Evolutionary conservation across 495 filamentous ascomycete genomes (phyloP), one percentile per base, ranked within the genome.

Genomic region (Penicillium coffeae): DNA sequence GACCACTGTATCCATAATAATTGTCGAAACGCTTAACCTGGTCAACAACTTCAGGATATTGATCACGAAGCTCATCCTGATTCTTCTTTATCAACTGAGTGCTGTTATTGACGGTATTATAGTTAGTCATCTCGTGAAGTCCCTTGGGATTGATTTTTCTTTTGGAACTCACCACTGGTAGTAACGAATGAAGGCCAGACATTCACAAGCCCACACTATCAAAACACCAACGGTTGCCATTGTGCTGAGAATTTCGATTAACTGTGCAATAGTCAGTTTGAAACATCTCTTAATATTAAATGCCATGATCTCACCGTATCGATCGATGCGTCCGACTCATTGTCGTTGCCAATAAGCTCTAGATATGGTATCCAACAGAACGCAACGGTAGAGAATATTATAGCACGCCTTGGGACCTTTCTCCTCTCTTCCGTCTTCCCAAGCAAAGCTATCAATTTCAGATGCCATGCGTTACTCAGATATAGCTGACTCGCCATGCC

Each of bases 361-460:
- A 76, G 39, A 42, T 70, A 76, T 12, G 72, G 72, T 7, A 76
- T 56, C 75, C 75, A 78, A 37, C 56, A 56, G 42, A 75, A 75
- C 3, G 59, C 49, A 12, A 69, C 14, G 0, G 62, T 57, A 8
- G 72, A 69, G n/a, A 72, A 49, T 2, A 56, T 6, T 21, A 77
- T 56, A 3, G 72, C 66, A 21, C 63, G 57, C 34, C 66, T 48
- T 10, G 73, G 73, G 8, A 70, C 63, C 6, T 58, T 45, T 13
- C 56, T 51, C n/a, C 45, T 46, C 40, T 70, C 57, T 0, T n/a
- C n/a, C n/a, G 64, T 68, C 42, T 52, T 63, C n/a, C 68, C 66
- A 49, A 66, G 68, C 45, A 56, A 64, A 5, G 57, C 65, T 15
- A 64, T 52, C 21, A 48, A 30, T 1, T 46, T 54, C n/a, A 56